phyloP scores from a whole-genome alignment of 1,284 basidiomycete species.

The Flammula alnicola region DNA sequence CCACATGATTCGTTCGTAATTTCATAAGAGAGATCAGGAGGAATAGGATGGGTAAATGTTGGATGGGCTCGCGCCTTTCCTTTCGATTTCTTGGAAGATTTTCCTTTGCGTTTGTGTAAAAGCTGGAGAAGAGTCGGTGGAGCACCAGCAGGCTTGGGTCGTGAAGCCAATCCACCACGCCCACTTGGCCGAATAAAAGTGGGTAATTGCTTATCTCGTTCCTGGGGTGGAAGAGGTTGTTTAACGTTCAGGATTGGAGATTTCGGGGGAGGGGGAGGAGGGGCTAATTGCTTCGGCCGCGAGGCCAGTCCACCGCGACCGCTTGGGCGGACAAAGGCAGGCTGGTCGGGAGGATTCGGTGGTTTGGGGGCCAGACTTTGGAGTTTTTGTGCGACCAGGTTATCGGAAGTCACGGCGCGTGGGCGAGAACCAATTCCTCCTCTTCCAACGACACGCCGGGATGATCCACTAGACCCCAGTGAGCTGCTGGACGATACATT shows the following conservation, averaged over 20 bases:
- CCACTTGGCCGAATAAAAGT: conserved; percentile 16
- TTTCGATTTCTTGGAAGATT: conserved; percentile 16
- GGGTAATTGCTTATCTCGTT: neutral
- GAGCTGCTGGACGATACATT: conserved; percentile 13
- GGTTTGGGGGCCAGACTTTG: conserved; percentile 2
- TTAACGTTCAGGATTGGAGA: neutral
- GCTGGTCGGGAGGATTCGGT: neutral
- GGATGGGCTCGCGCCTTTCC: neutral
- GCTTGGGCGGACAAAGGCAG: conserved; percentile 10
- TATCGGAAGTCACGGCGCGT: conserved; percentile 13
- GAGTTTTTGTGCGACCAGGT: conserved; percentile 5
- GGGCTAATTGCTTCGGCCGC: conserved; percentile 16
- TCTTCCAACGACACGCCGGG: conserved; percentile 23
- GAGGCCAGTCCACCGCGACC: conserved; percentile 21
- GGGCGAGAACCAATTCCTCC: conserved; percentile 25
- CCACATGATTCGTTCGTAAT: conserved; percentile 12
- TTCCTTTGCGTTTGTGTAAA: conserved; percentile 6
- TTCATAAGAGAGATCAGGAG: conserved; percentile 7
- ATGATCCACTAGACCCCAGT: conserved; percentile 2
- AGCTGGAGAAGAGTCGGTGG: conserved; percentile 3
- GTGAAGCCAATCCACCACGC: conserved; percentile 18
- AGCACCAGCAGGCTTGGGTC: neutral
- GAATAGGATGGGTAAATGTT: conserved; percentile 14
- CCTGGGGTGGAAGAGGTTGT: neutral
- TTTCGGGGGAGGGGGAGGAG: conserved; percentile 4